Conservation (phyloP, 768 basidiomycete species). For the Tylopilus vinaceipallidus region DNA sequence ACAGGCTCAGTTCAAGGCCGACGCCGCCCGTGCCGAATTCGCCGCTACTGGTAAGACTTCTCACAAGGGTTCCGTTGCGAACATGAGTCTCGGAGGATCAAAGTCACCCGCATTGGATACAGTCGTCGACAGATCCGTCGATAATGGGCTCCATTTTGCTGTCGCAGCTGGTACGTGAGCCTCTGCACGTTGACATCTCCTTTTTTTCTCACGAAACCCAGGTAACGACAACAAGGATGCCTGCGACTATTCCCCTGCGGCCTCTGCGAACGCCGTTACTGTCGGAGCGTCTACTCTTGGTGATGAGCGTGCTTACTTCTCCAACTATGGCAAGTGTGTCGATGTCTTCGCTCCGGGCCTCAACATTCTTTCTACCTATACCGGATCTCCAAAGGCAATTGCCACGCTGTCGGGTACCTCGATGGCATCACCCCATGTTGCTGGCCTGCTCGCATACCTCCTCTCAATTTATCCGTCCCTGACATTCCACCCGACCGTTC, state of each 20-base stretch:
- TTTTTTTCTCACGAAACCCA: constrained; percentile 28
- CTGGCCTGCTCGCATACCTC: constrained; percentile 88
- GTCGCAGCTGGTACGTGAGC: constrained; percentile 84
- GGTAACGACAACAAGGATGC: constrained; percentile 86
- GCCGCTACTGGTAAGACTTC: constrained; percentile 70
- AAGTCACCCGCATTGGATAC: constrained; percentile 83
- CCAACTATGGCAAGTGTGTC: constrained; percentile 88
- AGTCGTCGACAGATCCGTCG: constrained; percentile 83
- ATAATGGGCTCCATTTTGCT: constrained; percentile 87
- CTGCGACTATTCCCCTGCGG: constrained; percentile 91
- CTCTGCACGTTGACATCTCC: background rate
- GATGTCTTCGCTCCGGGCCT: constrained; percentile 91
- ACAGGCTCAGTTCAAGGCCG: constrained; percentile 50
- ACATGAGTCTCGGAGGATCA: constrained; percentile 97
- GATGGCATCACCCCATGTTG: constrained; percentile 93
- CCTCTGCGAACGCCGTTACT: constrained; percentile 85
- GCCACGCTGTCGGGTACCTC: constrained; percentile 87
- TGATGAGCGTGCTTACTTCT: constrained; percentile 87
- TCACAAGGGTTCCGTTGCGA: constrained; percentile 94
- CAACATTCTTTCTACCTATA: constrained; percentile 90
- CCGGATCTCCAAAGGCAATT: constrained; percentile 53
- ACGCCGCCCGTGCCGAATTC: constrained; percentile 62
- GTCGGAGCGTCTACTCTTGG: constrained; percentile 87
- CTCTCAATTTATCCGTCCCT: constrained; percentile 80
- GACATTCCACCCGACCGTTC: constrained; percentile 54